phyloP scores from a whole-genome alignment of 2,329 filamentous ascomycete genomes.

The Penicillium sp. region DNA sequence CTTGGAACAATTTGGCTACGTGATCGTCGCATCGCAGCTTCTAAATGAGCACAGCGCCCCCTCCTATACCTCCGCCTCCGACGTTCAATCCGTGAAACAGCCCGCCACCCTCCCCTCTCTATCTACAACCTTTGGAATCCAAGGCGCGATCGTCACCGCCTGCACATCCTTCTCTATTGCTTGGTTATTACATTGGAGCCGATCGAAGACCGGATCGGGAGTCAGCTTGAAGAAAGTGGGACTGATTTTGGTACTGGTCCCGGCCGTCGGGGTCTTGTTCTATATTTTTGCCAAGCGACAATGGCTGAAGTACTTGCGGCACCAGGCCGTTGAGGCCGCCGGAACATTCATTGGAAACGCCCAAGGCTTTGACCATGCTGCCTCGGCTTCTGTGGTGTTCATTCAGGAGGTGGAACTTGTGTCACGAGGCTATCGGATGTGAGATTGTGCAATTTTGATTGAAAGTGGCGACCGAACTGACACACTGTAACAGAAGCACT shows the following conservation, averaged over 20 bases:
- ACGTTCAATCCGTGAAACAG: conserved; percentile 34
- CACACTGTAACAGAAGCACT: conserved; percentile 63
- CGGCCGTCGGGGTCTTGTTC: conserved; percentile 57
- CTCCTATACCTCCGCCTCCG: conserved; percentile 41
- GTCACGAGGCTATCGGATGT: conserved; percentile 85
- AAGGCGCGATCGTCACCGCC: conserved; percentile 67
- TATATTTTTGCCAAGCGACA: conserved; percentile 76
- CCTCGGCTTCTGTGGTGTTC: conserved; percentile 73
- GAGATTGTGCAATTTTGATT: conserved; percentile 36
- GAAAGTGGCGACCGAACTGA: conserved; percentile 6
- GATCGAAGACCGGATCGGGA: conserved; percentile 55
- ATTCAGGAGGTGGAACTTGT: conserved; percentile 96
- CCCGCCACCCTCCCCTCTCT: conserved; percentile 34
- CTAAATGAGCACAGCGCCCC: conserved; percentile 62
- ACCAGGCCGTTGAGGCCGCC: conserved; percentile 71
- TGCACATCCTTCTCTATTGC: conserved; percentile 61
- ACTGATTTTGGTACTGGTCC: conserved; percentile 48
- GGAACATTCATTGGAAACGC: conserved; percentile 70
- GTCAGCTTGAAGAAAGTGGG: conserved; percentile 44
- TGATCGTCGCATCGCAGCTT: conserved; percentile 87
- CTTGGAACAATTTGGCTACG: conserved; percentile 89
- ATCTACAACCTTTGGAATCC: conserved; percentile 56
- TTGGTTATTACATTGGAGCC: conserved; percentile 71
- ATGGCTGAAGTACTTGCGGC: conserved; percentile 76
- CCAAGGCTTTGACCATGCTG: conserved; percentile 78